Base-by-base conservation (phyloP, 495 filamentous ascomycete genomes). In the Umbilicaria muhlenbergii region DNA sequence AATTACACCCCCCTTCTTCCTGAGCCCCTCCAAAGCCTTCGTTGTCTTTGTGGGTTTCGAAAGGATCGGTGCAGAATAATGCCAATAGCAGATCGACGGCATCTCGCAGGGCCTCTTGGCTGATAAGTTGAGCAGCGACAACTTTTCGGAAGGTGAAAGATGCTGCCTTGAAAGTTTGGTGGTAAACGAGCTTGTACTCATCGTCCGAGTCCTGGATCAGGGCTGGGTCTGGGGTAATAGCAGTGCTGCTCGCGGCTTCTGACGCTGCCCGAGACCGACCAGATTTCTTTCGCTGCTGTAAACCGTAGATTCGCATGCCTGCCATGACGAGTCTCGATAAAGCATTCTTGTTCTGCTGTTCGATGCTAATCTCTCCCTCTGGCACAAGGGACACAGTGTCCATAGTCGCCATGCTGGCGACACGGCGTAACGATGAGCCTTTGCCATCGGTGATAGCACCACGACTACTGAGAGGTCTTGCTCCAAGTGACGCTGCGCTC, bases 181-280 rank as follows among this genome's bases (percentile, higher is more conserved):
- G 77, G 42, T 81, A 81, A 57, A 80, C 69, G 8, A 68, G 51
- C 53, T 80, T 81, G 55, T 75, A 81, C 38, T 78, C 74, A 49
- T 78, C 75, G 36, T 72, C 70, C 0, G 42, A 43, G 0, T 51
- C 48, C 13, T 40, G 40, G 2, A 35, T 35, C 0, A 32, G 38
- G 3, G 39, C 43, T 2, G 32, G 38, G 7, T 44, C 42, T 10
- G 17, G 32, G 0, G 32, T 13, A 5, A 55, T 44, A 14, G 42
- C 15, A 39, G 13, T 11, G 31, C 32, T 41, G 43, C 35, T 43
- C 40, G 48, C 36, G 11, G n/a, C 21, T 14, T 40, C 24, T 3
- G 35, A 34, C 34, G 42, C 41, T 34, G 32, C 40, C 32, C 40
- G 38, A 19, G 50, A 33, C 34, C 45, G 53, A 15, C 10, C 13